Base-by-base conservation (phyloP, 495 filamentous ascomycete species). In the Hypoxylon lenormandii region DNA sequence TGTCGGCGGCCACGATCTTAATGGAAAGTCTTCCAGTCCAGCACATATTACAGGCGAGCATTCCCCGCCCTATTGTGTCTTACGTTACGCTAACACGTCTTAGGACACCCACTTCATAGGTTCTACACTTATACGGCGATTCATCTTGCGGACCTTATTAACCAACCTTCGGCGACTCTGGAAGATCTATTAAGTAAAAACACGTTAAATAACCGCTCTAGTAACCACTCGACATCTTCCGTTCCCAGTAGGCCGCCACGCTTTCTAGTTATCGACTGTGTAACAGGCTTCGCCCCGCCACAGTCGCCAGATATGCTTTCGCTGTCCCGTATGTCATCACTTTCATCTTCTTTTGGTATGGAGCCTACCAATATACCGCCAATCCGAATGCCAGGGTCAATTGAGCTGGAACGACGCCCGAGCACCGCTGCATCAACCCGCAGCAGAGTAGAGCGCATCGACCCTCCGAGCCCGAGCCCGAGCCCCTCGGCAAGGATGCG, bases 51-150 rank as follows among this genome's bases (percentile, higher is more conserved):
- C 72, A 65, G 80, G 81, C 82, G 66, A 69, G 77, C 61, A 19
- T 46, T 51, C 4, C 15, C 13, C 28, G 7, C 33, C 2, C 38
- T 7, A 7, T n/a, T 46, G 36, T 22, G 5, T 13, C 16, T 19
- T 22, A 10, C 23, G 0, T 19, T 2, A 50, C 40, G 45, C 70
- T 75, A 48, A 81, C 64, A 28, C 42, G 15, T 28, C 12, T 66
- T 76, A 78, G 87, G 87, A n/a, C 89, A 91, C 52, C 88, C 88
- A 0, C 76, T 91, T 15, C 88, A 91, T 73, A 84, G 82, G 52
- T 85, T 81, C 37, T 90, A 83, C 66, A 80, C 78, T 22, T 91
- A 88, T 69, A 82, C 79, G 5, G 78, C 81, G 26, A 78, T 90
- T 13, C 79, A 84, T 50, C 80, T 90, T 1, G 79, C 78, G 0